Evolutionary conservation across 306 rosid genomes (phyloP).

Genomic region (Trichosanthes truncata): DNA sequence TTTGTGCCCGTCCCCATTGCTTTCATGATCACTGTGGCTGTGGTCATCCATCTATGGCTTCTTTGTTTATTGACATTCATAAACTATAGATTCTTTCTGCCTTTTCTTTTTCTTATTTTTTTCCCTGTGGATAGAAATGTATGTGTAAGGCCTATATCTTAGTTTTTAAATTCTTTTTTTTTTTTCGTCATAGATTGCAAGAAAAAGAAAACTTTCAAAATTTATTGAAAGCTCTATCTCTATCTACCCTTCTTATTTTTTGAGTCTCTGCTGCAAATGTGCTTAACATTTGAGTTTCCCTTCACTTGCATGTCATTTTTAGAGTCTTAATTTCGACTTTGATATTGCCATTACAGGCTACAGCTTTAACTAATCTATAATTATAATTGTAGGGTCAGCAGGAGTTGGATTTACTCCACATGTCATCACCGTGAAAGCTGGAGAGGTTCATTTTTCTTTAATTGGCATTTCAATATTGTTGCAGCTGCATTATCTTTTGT

Average conservation of each 20-base stretch:
- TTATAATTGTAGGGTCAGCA: constrained; percentile 29
- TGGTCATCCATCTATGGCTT: not conserved
- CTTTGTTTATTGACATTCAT: not conserved
- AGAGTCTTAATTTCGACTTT: not conserved
- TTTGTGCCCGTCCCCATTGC: not conserved
- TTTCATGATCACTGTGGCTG: not conserved
- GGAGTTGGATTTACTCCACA: constrained; percentile 41
- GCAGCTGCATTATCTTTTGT: not conserved
- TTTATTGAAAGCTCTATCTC: not conserved
- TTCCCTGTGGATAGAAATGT: not conserved
- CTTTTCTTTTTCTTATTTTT: not conserved
- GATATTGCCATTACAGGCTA: not conserved
- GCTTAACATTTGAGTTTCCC: not conserved
- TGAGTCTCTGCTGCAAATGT: not conserved
- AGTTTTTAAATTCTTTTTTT: not conserved
- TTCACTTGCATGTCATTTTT: not conserved
- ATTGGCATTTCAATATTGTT: not conserved
- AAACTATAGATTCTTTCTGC: not conserved
- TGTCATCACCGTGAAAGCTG: constrained; percentile 54
- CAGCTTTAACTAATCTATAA: not conserved
- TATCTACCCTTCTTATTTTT: not conserved
- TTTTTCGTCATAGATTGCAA: not conserved
- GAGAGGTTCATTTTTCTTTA: constrained; percentile 37
- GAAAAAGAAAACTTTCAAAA: not conserved
- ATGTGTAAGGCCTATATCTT: not conserved